Evolutionary conservation across 2,329 filamentous ascomycete species (phyloP), one percentile per base, ranked within the genome.

Genomic region (Phialophora tarda): DNA sequence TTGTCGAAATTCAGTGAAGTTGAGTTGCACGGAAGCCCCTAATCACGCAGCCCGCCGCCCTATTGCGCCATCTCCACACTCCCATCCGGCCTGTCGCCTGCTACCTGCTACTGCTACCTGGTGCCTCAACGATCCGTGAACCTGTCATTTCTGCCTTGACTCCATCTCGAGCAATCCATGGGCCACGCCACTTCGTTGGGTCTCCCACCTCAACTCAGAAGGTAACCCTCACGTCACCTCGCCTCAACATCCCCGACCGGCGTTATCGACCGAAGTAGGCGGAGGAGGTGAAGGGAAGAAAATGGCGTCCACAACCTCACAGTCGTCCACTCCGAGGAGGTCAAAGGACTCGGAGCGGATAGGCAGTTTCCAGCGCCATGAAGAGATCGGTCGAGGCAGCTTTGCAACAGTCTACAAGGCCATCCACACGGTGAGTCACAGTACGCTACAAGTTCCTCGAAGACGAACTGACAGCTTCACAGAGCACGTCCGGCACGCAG

Each of bases 321-420:
- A 80, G 70, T 76, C 79, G 72, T 78, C 77, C 41, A 67, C 70
- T 24, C 69, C 74, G 44, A 78, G 77, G 73, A 77, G 78, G 73
- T 77, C 79, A 56, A 77, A 76, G 59, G 76, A 70, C 57, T 64
- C 67, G 69, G 75, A 67, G 61, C 69, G 68, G 71, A 74, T 71
- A 63, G 73, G 66, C 65, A 74, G 93, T 72, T 97, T 96, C 79
- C 86, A 86, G 74, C 89, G 94, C 75, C 87, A 93, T 73, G 89
- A 91, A 73, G 92, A 97, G 81, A 97, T 98, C 77, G 95, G 95
- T 70, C 95, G 95, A 81, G 95, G 95, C 69, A 98, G 95, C 82
- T 99, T 98, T 83, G 95, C 95, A 71, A 93, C 93, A 72, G 95
- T 99, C 72, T 98, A 95, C 78, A 88, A 91, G 77, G 93, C 91